Conservation (phyloP, 2,329 filamentous ascomycete genomes). For the Alternaria postmessia region DNA sequence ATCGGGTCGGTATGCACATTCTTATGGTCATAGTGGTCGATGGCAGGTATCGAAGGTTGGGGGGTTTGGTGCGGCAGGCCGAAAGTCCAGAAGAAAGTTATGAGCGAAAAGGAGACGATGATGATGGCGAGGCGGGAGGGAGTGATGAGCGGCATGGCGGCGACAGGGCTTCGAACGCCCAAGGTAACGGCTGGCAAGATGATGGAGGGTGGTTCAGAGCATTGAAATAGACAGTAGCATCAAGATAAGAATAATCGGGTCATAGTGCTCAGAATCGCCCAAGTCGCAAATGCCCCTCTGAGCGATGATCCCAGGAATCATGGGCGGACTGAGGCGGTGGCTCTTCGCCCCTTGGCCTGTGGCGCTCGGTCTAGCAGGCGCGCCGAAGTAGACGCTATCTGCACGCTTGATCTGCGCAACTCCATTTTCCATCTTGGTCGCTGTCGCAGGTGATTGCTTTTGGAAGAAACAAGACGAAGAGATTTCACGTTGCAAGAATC, state of each 20-base stretch:
- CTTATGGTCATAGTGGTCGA: constrained; percentile 33
- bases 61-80: constrained; percentile 34
- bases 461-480: background rate
- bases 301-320: background rate
- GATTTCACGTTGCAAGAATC: background rate
- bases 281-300: constrained; percentile 16
- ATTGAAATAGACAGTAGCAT: background rate
- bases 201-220: background rate
- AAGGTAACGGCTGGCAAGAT: background rate
- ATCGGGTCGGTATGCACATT: constrained; percentile 31
- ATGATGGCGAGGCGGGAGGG: constrained; percentile 43
- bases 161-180: constrained; percentile 5
- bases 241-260: constrained; percentile 1
- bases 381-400: constrained; percentile 3
- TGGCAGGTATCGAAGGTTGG: constrained; percentile 30
- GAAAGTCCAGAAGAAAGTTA: constrained; percentile 45
- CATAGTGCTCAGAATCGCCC: background rate
- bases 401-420: background rate
- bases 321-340: constrained; percentile 13
- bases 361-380: constrained; percentile 20
- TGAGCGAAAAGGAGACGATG: constrained; percentile 35
- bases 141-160: constrained; percentile 43
- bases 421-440: background rate
- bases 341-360: constrained; percentile 18
- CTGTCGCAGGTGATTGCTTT: constrained; percentile 6